Conservation (phyloP, 805 yeast species). For the Hanseniaspora osmophila region DNA sequence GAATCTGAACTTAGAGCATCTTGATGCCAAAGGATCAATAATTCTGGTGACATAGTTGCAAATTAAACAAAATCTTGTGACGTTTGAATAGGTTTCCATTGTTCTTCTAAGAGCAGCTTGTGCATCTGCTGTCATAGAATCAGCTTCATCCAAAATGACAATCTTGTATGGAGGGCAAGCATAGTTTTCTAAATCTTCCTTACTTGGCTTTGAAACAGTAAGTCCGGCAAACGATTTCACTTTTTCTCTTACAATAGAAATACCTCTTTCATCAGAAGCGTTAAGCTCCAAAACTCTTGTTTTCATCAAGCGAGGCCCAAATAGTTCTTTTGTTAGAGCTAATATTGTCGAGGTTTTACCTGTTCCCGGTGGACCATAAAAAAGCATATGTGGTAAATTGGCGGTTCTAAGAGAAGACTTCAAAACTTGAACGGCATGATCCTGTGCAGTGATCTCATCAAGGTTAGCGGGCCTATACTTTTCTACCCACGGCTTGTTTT, state of each 20-base stretch:
- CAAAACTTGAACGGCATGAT: slow-evolving; percentile 71
- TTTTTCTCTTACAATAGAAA: slow-evolving; percentile 73
- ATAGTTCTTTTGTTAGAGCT: slow-evolving; percentile 67
- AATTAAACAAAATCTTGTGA: slow-evolving; percentile 84
- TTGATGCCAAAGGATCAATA: slow-evolving; percentile 89
- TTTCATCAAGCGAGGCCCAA: slow-evolving; percentile 55
- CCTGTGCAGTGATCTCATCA: slow-evolving; percentile 85
- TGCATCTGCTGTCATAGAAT: slow-evolving; percentile 94
- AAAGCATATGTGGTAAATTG: slow-evolving; percentile 81
- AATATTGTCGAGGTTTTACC: slow-evolving; percentile 83
- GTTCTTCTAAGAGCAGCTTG: slow-evolving; percentile 91
- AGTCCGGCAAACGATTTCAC: slow-evolving; percentile 78
- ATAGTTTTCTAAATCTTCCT: slow-evolving; percentile 52
- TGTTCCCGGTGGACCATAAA: slow-evolving; percentile 90
- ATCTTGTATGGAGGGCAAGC: slow-evolving; percentile 96
- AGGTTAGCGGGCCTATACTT: slow-evolving; percentile 82
- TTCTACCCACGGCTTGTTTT: slow-evolving; percentile 76
- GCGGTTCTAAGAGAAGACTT: slow-evolving; percentile 66
- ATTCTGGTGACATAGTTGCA: slow-evolving; percentile 95
- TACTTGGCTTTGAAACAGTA: slow-evolving; percentile 66
- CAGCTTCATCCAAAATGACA: slow-evolving; percentile 88
- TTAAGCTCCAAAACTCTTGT: slow-evolving; percentile 68
- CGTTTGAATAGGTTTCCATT: slow-evolving; percentile 78
- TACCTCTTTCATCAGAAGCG: slow-evolving; percentile 88
- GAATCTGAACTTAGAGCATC: slow-evolving; percentile 93